Percentiles rank a stretch among this genome's conserved stretches.
Evolutionary conservation across 192 early-diverging fungal genomes (phyloP).

Genomic region (Pilobolus umbonatus): DNA sequence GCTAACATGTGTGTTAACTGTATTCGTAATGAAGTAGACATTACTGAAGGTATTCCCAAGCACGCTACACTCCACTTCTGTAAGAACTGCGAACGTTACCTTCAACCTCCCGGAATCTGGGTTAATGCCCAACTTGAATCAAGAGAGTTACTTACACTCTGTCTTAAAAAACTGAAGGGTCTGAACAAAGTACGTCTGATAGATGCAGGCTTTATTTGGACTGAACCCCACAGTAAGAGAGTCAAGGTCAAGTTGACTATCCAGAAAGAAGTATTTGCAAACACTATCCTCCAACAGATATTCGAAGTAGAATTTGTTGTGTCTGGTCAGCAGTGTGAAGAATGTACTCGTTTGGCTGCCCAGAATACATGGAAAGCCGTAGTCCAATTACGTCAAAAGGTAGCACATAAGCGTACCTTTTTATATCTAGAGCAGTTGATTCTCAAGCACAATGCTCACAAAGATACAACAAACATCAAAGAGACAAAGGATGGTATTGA

Average conservation of each 20-base stretch:
- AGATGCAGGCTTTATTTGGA: conserved; percentile 98
- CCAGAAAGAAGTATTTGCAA: conserved; percentile 96
- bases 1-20: conserved; percentile 99
- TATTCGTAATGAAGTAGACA: conserved; percentile 94
- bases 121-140: conserved; percentile 82
- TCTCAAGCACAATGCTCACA: conserved; percentile 95
- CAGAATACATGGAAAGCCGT: conserved; percentile 98
- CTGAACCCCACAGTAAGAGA: conserved; percentile 81
- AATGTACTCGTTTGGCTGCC: conserved; percentile 91
- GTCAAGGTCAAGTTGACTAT: conserved; percentile 98
- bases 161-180: conserved; percentile 89
- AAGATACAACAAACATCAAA: conserved; percentile 97
- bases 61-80: conserved; percentile 95
- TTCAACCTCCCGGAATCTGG: conserved; percentile 94
- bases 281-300: conserved; percentile 92
- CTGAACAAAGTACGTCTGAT: conserved; percentile 90
- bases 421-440: conserved; percentile 98
- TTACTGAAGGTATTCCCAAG: conserved; percentile 98
- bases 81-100: conserved; percentile 93
- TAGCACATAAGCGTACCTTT: conserved; percentile 96
- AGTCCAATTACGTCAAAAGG: conserved; percentile 98
- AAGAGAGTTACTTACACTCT: conserved; percentile 86
- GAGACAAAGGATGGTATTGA: conserved; percentile 95
- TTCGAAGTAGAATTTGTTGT: conserved; percentile 96
- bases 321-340: conserved; percentile 88